Conservation (phyloP, 441 rosid species). For the Kokia cookei region DNA sequence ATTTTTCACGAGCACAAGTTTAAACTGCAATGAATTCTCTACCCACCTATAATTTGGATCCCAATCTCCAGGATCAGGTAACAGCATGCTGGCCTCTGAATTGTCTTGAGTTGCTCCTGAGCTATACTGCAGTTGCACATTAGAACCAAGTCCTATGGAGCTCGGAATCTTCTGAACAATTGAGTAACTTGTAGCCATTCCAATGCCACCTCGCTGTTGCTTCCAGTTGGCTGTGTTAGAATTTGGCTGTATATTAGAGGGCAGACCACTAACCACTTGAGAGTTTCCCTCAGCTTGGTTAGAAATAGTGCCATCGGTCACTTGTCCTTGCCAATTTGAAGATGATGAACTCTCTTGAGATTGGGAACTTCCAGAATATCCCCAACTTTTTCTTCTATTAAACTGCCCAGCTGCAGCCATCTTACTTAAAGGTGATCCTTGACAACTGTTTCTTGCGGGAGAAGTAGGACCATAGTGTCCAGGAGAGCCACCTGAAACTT, state of each 20-base stretch:
- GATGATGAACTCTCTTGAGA: slow-evolving; percentile 60
- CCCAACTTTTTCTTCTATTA: slow-evolving; percentile 80
- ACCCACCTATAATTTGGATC: slow-evolving; percentile 98
- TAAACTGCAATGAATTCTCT: slow-evolving; percentile 2
- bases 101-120: slow-evolving; percentile 48
- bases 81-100: slow-evolving; percentile 41
- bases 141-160: slow-evolving; percentile 37
- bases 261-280: slow-evolving; percentile 42
- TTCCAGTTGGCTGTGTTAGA: slow-evolving; percentile 44
- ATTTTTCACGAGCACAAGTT: not conserved
- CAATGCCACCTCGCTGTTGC: slow-evolving; percentile 56
- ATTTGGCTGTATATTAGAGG: slow-evolving; percentile 50
- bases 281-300: slow-evolving; percentile 58
- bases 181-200: slow-evolving; percentile 40
- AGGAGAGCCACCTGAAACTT: slow-evolving; percentile 75
- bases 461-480: slow-evolving; percentile 98
- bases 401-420: slow-evolving; percentile 74
- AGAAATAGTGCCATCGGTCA: slow-evolving; percentile 39
- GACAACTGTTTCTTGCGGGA: slow-evolving; percentile 84
- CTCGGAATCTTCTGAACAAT: slow-evolving; percentile 40
- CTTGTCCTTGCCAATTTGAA: slow-evolving; percentile 70
- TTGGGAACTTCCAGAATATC: slow-evolving; percentile 75
- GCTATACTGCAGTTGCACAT: slow-evolving; percentile 36
- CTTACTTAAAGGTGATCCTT: slow-evolving; percentile 96
- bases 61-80: slow-evolving; percentile 99